A percentile compares a stretch with the other conserved stretches of the same genome.
These are phyloP conservation scores for Gossypium thurberi DNA, from an alignment of 345 rosid species.

Conservation along the genomic window DNA sequence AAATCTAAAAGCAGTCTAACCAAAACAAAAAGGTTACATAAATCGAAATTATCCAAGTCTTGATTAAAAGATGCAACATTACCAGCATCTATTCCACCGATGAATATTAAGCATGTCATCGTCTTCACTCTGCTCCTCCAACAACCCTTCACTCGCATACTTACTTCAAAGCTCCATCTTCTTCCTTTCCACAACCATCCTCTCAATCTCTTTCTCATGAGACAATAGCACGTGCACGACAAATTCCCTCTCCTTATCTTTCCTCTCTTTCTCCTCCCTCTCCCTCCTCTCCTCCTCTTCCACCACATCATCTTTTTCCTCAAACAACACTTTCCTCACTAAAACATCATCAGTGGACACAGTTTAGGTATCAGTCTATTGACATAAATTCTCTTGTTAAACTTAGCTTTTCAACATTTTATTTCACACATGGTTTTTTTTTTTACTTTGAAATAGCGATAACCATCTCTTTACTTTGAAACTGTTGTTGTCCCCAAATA, in stretches of 20 bases:
- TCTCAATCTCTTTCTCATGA: conserved; percentile 39
- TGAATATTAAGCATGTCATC: conserved; percentile 85
- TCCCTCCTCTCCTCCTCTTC: conserved; percentile 49
- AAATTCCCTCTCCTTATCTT: conserved; percentile 66
- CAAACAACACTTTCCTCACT: conserved; percentile 52
- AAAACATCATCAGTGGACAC: too few species aligned
- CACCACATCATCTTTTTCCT: conserved; percentile 79
- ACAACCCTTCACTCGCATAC: conserved; percentile 64
- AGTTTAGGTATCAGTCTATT: too few species aligned
- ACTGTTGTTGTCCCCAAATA: not conserved
- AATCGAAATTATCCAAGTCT: not conserved
- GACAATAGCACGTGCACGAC: conserved; percentile 85
- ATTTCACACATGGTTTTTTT: too few species aligned
- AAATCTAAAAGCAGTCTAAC: not conserved
- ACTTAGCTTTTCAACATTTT: too few species aligned
- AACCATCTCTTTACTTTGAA: too few species aligned
- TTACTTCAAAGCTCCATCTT: conserved; percentile 69
- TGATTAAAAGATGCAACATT: not conserved
- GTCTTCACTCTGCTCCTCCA: conserved; percentile 77
- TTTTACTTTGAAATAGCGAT: too few species aligned
- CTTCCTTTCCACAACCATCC: conserved; percentile 86
- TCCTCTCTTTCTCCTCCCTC: conserved; percentile 35
- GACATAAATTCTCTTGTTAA: too few species aligned
- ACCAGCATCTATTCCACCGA: conserved; percentile 31
- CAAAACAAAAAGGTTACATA: not conserved